These are phyloP conservation scores for Madurella mycetomatis DNA, from an alignment of 2,329 filamentous ascomycete species.

Conservation along the genomic window DNA sequence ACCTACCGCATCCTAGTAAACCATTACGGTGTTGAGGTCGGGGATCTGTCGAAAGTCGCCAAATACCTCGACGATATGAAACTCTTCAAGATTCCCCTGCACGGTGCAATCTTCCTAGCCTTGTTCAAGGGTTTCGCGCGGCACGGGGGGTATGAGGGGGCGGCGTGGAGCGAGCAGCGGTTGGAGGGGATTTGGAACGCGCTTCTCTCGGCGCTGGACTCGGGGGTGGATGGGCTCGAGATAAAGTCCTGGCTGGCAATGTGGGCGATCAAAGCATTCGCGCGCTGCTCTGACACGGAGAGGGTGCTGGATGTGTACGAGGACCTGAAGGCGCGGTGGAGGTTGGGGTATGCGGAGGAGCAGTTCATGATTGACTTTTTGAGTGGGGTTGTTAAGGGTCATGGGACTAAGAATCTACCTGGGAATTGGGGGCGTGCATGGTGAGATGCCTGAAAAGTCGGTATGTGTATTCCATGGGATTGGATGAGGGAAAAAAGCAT, in stretches of 20 bases:
- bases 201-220: conserved; percentile 54
- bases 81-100: conserved; percentile 59
- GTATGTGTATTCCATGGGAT: too few species aligned
- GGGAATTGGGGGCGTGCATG: not conserved
- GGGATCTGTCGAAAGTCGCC: conserved; percentile 67
- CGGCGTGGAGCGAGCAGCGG: conserved; percentile 67
- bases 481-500: too few species aligned
- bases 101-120: conserved; percentile 72
- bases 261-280: conserved; percentile 60
- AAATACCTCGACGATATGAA: conserved; percentile 78
- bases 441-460: too few species aligned
- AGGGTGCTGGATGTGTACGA: conserved; percentile 53
- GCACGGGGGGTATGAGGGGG: conserved; percentile 61
- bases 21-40: conserved; percentile 63
- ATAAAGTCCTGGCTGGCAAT: conserved; percentile 59
- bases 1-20: conserved; percentile 79
- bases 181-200: conserved; percentile 65
- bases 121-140: conserved; percentile 77
- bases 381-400: conserved; percentile 10
- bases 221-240: conserved; percentile 42
- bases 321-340: conserved; percentile 45
- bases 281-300: conserved; percentile 50
- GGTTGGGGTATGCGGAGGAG: conserved; percentile 37
- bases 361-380: conserved; percentile 44
- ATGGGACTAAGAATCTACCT: not conserved